Conservation (phyloP, 495 filamentous ascomycete genomes). For the Penicillium malachiteum region DNA sequence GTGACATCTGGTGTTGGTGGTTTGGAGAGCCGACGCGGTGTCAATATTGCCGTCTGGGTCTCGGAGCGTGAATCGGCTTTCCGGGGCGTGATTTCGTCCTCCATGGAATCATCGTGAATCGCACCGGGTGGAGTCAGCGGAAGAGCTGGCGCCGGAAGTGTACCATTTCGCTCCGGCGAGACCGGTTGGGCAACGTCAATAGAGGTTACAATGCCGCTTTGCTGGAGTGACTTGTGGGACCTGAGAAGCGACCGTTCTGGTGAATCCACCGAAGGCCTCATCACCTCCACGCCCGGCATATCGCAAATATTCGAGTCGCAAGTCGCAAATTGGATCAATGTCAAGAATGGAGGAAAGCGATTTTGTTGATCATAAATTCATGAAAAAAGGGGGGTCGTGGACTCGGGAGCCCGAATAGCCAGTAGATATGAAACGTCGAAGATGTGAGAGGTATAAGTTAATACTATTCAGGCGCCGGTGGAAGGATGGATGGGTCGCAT, state of each 20-base stretch:
- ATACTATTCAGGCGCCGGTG: neutral
- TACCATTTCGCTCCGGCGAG: conserved; percentile 24
- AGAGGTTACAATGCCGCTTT: conserved; percentile 29
- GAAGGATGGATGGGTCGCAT: conserved; percentile 3
- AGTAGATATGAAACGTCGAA: conserved; percentile 1
- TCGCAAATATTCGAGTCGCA: neutral
- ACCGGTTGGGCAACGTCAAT: conserved; percentile 27
- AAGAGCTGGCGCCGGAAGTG: conserved; percentile 29
- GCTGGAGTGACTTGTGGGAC: conserved; percentile 48
- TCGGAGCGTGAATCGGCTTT: conserved; percentile 26
- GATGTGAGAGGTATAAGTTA: too few relatives aligned
- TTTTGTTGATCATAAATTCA: neutral
- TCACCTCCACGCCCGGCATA: conserved; percentile 42
- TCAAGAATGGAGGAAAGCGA: neutral
- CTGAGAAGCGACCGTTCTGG: conserved; percentile 38
- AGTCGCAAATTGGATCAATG: neutral
- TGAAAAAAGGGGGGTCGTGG: neutral
- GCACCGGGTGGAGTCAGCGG: conserved; percentile 43
- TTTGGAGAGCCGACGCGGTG: conserved; percentile 61
- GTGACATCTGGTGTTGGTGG: conserved; percentile 74
- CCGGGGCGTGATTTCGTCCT: conserved; percentile 22
- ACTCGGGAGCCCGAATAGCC: too few relatives aligned
- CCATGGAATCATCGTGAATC: conserved; percentile 22
- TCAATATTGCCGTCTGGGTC: conserved; percentile 37
- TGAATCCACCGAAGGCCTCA: conserved; percentile 34